Conservation (phyloP, 2,329 filamentous ascomycete genomes). For the Penicillium sp. region DNA sequence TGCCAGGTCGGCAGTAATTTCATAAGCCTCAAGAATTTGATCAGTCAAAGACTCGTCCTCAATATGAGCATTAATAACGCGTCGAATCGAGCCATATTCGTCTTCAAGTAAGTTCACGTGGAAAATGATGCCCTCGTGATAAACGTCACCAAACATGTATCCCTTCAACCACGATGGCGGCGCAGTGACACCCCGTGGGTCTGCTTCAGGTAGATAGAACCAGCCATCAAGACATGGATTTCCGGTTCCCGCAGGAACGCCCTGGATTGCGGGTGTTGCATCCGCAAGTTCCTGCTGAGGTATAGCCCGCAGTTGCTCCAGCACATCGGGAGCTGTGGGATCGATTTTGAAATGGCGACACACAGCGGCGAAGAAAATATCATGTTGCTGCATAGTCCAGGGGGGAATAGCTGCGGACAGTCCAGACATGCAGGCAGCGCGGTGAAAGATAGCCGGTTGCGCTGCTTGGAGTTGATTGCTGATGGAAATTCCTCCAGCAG, state of each 20-base stretch:
- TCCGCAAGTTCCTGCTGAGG: conserved; percentile 35
- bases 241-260: conserved; percentile 32
- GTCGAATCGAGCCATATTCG: conserved; percentile 24
- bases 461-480: conserved; percentile 33
- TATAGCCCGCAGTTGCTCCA: conserved; percentile 30
- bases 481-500: conserved; percentile 37
- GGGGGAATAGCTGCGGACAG: conserved; percentile 30
- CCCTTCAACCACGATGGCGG: conserved; percentile 33
- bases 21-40: conserved; percentile 30
- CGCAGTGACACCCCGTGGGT: conserved; percentile 22
- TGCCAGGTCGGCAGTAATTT: conserved; percentile 20
- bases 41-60: conserved; percentile 21
- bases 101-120: conserved; percentile 33
- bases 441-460: conserved; percentile 30
- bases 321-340: conserved; percentile 13
- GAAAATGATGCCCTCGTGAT: conserved; percentile 38
- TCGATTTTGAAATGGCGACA: conserved; percentile 33
- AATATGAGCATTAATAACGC: conserved; percentile 20
- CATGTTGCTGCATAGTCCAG: conserved; percentile 34
- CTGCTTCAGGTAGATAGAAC: conserved; percentile 27
- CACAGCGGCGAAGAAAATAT: conserved; percentile 27
- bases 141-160: conserved; percentile 35
- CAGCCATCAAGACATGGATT: conserved; percentile 37
- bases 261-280: conserved; percentile 32
- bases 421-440: conserved; percentile 36